These are phyloP conservation scores for Pycnococcus provasolii DNA, from an alignment of 139 green algal species.

Conservation along the genomic window DNA sequence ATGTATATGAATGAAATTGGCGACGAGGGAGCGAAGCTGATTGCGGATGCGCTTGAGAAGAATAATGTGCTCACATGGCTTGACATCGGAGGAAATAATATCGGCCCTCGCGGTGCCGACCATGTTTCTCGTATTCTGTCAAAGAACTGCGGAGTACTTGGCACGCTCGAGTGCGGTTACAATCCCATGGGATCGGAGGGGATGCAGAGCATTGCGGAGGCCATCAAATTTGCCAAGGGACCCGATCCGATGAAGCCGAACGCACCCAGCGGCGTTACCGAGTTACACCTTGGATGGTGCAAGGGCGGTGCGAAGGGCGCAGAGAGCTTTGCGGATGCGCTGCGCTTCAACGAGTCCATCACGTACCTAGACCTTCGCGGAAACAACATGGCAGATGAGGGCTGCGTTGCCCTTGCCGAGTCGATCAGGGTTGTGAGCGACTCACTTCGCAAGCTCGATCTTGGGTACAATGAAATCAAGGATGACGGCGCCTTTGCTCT, in stretches of 20 bases:
- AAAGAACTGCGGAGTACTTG: constrained; percentile 23
- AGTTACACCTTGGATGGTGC: constrained; percentile 85
- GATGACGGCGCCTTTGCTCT: constrained; percentile 91
- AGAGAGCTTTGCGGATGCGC: constrained; percentile 34
- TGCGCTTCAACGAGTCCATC: constrained; percentile 39
- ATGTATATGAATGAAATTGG: constrained; percentile 96
- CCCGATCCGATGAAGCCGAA: too few relatives aligned
- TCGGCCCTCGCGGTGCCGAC: constrained; percentile 53
- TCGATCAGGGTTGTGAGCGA: constrained; percentile 48
- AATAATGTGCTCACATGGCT: constrained; percentile 54
- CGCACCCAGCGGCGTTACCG: too few relatives aligned
- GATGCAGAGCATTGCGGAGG: constrained; percentile 63
- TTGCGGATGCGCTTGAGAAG: constrained; percentile 51
- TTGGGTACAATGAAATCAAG: constrained; percentile 99
- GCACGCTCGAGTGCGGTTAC: constrained; percentile 77
- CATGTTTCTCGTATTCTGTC: too few relatives aligned
- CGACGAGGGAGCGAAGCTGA: constrained; percentile 46
- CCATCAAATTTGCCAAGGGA: constrained; percentile 68
- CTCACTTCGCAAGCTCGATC: constrained; percentile 72
- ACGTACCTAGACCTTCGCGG: constrained; percentile 76
- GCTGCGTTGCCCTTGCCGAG: constrained; percentile 20
- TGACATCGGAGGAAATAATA: constrained; percentile 94
- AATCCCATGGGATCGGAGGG: constrained; percentile 83
- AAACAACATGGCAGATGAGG: constrained; percentile 79
- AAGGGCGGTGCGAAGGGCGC: constrained; percentile 63